A percentile compares a stretch with the other conserved stretches of the same genome.
Evolutionary conservation across 2,329 filamentous ascomycete genomes (phyloP).

Genomic region (Fonsecaea erecta): DNA sequence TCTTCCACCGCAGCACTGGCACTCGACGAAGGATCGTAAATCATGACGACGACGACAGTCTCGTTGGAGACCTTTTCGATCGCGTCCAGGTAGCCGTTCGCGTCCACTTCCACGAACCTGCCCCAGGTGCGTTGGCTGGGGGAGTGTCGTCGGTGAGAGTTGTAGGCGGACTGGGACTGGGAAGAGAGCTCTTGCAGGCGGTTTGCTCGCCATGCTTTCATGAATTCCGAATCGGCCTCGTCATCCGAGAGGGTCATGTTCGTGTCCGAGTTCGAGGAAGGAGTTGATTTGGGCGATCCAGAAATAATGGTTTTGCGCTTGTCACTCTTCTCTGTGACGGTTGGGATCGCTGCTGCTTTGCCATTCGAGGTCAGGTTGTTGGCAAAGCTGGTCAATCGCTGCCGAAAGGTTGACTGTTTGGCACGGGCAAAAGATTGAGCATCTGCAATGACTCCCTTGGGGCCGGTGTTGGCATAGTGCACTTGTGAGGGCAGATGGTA

Average conservation of each 20-base stretch:
- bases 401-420: constrained; percentile 53
- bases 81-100: constrained; percentile 89
- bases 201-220: constrained; percentile 82
- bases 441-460: constrained; percentile 58
- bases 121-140: constrained; percentile 81
- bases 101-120: constrained; percentile 80
- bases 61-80: constrained; percentile 85
- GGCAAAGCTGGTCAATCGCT: constrained; percentile 43
- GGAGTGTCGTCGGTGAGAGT: constrained; percentile 49
- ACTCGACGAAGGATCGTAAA: constrained; percentile 84
- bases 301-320: constrained; percentile 32
- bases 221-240: constrained; percentile 54
- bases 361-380: constrained; percentile 27
- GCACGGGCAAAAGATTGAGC: constrained; percentile 56
- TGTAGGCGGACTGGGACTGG: constrained; percentile 55
- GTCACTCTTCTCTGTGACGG: constrained; percentile 35
- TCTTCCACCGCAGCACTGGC: constrained; percentile 79
- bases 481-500: constrained; percentile 53
- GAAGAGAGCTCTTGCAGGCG: constrained; percentile 76
- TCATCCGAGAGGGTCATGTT: constrained; percentile 42
- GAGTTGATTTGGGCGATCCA: constrained; percentile 28
- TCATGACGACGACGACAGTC: constrained; percentile 87
- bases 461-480: constrained; percentile 56
- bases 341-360: constrained; percentile 1
- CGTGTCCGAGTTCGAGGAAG: constrained; percentile 26